These are phyloP conservation scores for Solanum pimpinellifolium DNA, from an alignment of 257 asterid genomes.

Conservation along the genomic window DNA sequence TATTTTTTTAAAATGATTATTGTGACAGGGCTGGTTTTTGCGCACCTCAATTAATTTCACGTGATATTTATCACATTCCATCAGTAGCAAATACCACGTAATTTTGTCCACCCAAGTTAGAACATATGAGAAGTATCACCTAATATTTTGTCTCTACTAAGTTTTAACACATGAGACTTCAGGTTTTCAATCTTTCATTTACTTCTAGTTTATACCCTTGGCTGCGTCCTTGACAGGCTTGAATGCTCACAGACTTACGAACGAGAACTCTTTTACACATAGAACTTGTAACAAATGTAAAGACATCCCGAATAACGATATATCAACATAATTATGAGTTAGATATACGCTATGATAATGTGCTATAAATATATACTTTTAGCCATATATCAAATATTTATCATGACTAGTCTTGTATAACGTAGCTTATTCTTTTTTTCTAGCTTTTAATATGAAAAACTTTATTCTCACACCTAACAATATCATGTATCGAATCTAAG, in stretches of 20 bases:
- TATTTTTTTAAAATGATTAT: too few species aligned
- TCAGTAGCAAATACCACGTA: too few species aligned
- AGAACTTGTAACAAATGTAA: neutral
- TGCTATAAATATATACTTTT: neutral
- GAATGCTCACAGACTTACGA: neutral
- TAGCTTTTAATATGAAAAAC: neutral
- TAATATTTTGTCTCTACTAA: too few species aligned
- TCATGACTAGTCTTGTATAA: neutral
- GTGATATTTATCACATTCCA: too few species aligned
- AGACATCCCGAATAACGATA: neutral
- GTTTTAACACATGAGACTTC: too few species aligned
- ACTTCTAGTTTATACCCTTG: too few species aligned
- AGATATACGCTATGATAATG: neutral
- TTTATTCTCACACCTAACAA: neutral
- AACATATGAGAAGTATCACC: too few species aligned
- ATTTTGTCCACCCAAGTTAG: rapidly evolving
- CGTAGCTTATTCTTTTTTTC: neutral
- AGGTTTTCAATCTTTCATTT: too few species aligned
- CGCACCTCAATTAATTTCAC: rapidly evolving
- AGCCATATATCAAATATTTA: neutral
- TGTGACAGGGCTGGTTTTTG: too few species aligned
- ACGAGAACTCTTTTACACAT: neutral
- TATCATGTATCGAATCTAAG: neutral
- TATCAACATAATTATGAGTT: neutral
- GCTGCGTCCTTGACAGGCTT: too few species aligned